Evolutionary conservation across 1,284 basidiomycete genomes (phyloP).

Genomic region (Irpex sp.): DNA sequence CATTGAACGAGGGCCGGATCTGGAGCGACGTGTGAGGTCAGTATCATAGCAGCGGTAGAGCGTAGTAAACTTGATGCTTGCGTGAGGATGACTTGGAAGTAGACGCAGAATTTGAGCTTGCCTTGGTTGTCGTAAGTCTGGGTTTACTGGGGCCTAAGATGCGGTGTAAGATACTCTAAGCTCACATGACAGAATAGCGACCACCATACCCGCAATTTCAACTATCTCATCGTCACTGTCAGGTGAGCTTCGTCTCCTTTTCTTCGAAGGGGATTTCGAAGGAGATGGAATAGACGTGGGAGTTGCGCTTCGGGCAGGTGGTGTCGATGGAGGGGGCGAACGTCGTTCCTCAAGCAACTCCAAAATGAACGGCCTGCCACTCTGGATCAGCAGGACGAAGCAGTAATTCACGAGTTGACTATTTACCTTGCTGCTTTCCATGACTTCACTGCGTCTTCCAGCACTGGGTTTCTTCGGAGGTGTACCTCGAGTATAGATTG

Average conservation of each 20-base stretch:
- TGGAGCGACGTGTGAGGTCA: not conserved
- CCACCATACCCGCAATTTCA: too few species aligned
- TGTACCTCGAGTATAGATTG: conserved; percentile 50
- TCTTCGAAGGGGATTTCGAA: conserved; percentile 22
- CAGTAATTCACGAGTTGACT: not conserved
- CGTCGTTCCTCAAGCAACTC: conserved; percentile 28
- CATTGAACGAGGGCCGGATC: conserved; percentile 27
- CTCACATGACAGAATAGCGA: too few species aligned
- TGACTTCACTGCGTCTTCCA: conserved; percentile 55
- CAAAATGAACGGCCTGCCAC: conserved; percentile 37
- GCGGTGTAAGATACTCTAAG: conserved; percentile 8
- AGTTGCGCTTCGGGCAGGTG: conserved; percentile 13
- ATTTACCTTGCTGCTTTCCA: conserved; percentile 63
- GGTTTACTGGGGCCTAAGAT: conserved; percentile 19
- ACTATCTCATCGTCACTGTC: conserved; percentile 12
- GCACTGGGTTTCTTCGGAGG: conserved; percentile 49
- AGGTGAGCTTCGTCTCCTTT: conserved; percentile 5
- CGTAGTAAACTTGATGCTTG: not conserved
- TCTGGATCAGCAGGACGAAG: not conserved
- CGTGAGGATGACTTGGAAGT: not conserved
- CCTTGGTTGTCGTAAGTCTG: conserved; percentile 24
- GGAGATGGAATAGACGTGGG: conserved; percentile 17
- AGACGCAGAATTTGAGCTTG: not conserved
- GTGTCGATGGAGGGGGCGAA: conserved; percentile 14
- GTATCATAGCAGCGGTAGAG: too few species aligned